A percentile compares a stretch with the other conserved stretches of the same genome.
phyloP scores from a whole-genome alignment of 2,329 filamentous ascomycete species.

The Dactylellina drechsleri region DNA sequence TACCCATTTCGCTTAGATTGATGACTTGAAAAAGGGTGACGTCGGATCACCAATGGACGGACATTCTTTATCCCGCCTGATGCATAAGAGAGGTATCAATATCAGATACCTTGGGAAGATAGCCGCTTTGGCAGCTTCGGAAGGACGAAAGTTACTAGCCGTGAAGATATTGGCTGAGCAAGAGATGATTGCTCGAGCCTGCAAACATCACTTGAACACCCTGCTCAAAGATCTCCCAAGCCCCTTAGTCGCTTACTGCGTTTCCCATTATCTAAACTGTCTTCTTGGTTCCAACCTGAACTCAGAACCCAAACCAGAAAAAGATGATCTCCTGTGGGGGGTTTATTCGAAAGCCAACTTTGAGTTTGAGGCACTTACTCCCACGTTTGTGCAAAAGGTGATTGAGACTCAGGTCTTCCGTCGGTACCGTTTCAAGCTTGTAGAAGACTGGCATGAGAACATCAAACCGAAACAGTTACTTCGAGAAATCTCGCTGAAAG shows the following conservation, averaged over 20 bases:
- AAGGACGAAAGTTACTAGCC: constrained; percentile 77
- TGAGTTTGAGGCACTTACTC: constrained; percentile 80
- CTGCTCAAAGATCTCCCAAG: constrained; percentile 83
- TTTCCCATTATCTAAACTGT: constrained; percentile 92
- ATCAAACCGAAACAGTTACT: constrained; percentile 83
- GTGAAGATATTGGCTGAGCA: constrained; percentile 81
- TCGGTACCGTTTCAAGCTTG: constrained; percentile 80
- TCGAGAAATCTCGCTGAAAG: constrained; percentile 86
- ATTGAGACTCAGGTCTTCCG: constrained; percentile 77
- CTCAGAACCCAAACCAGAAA: constrained; percentile 77
- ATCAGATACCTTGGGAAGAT: constrained; percentile 92
- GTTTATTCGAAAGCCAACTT: constrained; percentile 86
- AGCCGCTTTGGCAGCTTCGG: constrained; percentile 73
- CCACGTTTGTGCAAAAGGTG: constrained; percentile 74
- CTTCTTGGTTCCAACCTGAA: constrained; percentile 82
- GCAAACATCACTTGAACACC: constrained; percentile 88
- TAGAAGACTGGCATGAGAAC: constrained; percentile 72
- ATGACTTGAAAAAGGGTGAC: constrained; percentile 89
- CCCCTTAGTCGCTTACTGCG: constrained; percentile 79
- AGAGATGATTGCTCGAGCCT: constrained; percentile 93
- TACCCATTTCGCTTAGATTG: constrained; percentile 64
- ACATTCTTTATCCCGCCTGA: constrained; percentile 83
- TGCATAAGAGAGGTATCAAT: constrained; percentile 98
- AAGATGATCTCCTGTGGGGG: constrained; percentile 76
- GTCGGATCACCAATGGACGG: constrained; percentile 99